Conservation (phyloP, 306 rosid genomes). For the Fragaria vesca region DNA sequence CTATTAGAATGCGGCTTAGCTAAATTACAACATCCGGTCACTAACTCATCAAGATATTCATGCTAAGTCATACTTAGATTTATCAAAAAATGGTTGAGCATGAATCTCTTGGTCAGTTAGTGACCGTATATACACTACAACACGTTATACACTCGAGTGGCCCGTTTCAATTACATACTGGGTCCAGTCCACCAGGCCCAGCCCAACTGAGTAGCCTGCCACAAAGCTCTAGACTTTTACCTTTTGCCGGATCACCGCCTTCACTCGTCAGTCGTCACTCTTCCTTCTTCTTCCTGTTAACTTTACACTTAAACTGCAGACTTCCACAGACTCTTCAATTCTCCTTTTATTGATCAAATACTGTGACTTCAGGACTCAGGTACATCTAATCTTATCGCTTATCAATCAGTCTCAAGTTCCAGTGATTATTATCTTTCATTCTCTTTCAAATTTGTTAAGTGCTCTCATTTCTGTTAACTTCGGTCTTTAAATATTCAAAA, state of each 20-base stretch:
- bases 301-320: background rate
- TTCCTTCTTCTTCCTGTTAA: background rate
- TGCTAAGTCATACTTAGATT: background rate
- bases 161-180: no score
- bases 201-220: background rate
- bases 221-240: background rate
- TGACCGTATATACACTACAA: no score
- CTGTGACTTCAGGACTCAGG: background rate
- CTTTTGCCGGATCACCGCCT: background rate
- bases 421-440: no score
- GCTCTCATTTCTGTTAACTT: background rate
- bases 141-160: no score
- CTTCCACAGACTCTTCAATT: background rate
- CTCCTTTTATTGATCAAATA: background rate
- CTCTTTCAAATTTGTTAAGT: background rate
- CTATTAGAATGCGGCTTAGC: background rate
- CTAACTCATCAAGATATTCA: no score
- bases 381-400: background rate
- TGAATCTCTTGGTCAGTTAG: no score
- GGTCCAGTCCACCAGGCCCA: background rate
- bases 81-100: no score
- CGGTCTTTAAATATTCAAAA: background rate
- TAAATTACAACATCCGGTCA: no score
- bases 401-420: background rate
- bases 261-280: background rate